A percentile compares a stretch with the other conserved stretches of the same genome.
Conservation (phyloP, 371 early-diverging fungal genomes). For the Aphelidium insulamus region DNA sequence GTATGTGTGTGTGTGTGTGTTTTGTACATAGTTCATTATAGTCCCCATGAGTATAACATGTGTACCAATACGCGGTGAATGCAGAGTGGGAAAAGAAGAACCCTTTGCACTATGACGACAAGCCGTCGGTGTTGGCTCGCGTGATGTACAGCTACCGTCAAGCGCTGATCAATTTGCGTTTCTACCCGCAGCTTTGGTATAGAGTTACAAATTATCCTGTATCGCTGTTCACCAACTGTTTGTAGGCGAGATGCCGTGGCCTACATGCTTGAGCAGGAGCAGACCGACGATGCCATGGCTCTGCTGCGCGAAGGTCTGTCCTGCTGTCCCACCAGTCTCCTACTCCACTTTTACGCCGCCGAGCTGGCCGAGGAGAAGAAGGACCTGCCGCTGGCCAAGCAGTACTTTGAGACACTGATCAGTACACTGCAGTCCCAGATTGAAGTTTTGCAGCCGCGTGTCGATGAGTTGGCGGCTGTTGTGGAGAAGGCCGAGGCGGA, state of each 20-base stretch:
- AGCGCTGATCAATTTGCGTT: slow-evolving; percentile 51
- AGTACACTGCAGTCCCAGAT: slow-evolving; percentile 16
- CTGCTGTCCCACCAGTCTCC: slow-evolving; percentile 18
- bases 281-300: slow-evolving; percentile 44
- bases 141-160: slow-evolving; percentile 68
- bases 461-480: neutral
- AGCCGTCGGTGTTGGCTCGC: slow-evolving; percentile 28
- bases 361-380: slow-evolving; percentile 61
- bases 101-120: slow-evolving; percentile 54
- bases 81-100: slow-evolving; percentile 65
- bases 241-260: slow-evolving; percentile 39
- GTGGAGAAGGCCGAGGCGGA: neutral
- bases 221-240: slow-evolving; percentile 5
- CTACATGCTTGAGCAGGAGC: slow-evolving; percentile 40
- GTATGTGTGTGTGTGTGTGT: too few relatives aligned
- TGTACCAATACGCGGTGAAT: neutral
- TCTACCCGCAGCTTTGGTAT: slow-evolving; percentile 76
- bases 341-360: slow-evolving; percentile 60
- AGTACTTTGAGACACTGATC: slow-evolving; percentile 44
- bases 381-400: slow-evolving; percentile 35
- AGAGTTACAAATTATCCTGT: slow-evolving; percentile 1
- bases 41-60: neutral
- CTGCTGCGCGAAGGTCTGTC: slow-evolving; percentile 30
- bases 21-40: too few relatives aligned
- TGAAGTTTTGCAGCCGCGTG: neutral